Conservation (phyloP, 306 rosid genomes). For the Inga oerstediana region DNA sequence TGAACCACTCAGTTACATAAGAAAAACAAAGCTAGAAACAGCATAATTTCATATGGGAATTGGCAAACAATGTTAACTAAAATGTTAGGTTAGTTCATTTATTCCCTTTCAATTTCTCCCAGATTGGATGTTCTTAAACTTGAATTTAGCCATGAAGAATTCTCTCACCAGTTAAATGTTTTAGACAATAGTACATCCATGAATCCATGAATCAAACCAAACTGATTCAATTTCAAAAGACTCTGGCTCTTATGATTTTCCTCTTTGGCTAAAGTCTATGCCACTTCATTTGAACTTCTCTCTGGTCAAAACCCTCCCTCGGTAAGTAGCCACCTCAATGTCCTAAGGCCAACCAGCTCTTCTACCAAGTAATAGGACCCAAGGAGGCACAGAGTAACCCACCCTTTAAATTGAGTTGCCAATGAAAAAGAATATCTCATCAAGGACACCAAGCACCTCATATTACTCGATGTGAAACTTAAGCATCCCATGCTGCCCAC, state of each 20-base stretch:
- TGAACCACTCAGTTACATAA: neutral
- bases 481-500: neutral
- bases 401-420: neutral
- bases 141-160: neutral
- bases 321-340: neutral
- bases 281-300: neutral
- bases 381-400: neutral
- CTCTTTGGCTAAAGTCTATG: neutral
- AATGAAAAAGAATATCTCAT: neutral
- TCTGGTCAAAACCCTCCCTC: neutral
- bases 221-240: neutral
- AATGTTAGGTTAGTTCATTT: neutral
- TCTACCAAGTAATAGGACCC: neutral
- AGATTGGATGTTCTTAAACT: neutral
- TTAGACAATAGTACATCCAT: neutral
- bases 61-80: neutral
- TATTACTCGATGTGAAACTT: neutral
- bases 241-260: neutral
- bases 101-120: neutral
- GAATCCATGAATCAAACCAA: neutral
- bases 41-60: neutral
- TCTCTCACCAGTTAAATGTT: neutral
- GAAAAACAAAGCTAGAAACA: neutral
- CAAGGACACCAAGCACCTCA: neutral
- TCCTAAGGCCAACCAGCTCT: neutral